phyloP scores from a whole-genome alignment of 225 moss, liverwort and hornwort species.

The Pleurozium schreberi region DNA sequence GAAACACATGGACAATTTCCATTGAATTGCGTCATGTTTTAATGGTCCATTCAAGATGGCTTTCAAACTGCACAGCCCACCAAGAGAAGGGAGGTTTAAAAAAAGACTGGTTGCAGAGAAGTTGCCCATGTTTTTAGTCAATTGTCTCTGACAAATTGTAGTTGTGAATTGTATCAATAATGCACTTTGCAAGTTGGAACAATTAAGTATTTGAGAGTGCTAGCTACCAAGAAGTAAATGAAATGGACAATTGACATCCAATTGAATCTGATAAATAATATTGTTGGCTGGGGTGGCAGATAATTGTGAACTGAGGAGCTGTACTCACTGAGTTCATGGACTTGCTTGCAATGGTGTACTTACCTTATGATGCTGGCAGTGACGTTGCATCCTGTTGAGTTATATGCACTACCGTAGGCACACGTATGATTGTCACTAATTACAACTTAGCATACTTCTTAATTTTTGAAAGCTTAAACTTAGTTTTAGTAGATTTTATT shows the following conservation, averaged over 20 bases:
- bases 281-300: neutral
- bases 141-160: neutral
- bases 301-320: neutral
- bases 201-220: neutral
- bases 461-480: no score
- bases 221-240: neutral
- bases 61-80: neutral
- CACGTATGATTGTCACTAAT: neutral
- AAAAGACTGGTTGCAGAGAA: neutral
- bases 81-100: no score
- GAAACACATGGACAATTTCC: no score
- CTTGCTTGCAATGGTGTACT: neutral
- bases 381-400: neutral
- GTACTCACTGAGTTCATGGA: neutral
- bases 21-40: neutral
- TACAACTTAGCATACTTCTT: neutral
- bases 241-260: neutral
- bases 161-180: neutral
- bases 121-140: neutral
- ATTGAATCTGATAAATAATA: neutral
- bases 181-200: neutral
- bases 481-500: neutral
- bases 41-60: neutral
- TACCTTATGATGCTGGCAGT: neutral
- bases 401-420: fast-evolving